A percentile compares a stretch with the other conserved stretches of the same genome.
phyloP scores from a whole-genome alignment of 306 rosid species.

The Glycyrrhiza uralensis region DNA sequence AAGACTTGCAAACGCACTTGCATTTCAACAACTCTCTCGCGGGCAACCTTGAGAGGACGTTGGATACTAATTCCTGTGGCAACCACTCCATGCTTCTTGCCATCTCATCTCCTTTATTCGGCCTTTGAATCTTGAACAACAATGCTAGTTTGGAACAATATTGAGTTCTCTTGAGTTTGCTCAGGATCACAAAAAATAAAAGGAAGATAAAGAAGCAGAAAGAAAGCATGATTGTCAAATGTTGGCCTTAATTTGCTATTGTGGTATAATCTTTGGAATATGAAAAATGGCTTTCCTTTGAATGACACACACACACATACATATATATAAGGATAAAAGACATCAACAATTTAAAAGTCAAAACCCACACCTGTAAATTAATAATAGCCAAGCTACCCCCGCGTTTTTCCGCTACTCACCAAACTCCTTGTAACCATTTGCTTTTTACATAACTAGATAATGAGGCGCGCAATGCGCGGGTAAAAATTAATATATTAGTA shows the following conservation, averaged over 20 bases:
- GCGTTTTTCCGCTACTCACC: too few relatives aligned
- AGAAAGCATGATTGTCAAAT: neutral
- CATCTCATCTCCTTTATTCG: neutral
- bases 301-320: too few relatives aligned
- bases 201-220: neutral
- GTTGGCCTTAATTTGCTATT: too few relatives aligned
- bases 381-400: too few relatives aligned
- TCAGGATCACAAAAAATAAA: neutral
- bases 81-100: neutral
- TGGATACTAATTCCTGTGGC: slow-evolving; percentile 18
- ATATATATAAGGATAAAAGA: too few relatives aligned
- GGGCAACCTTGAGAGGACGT: slow-evolving; percentile 19
- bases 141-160: neutral
- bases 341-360: too few relatives aligned
- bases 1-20: slow-evolving; percentile 12
- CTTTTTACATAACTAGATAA: too few relatives aligned
- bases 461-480: too few relatives aligned
- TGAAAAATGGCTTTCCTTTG: too few relatives aligned
- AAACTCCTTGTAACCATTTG: too few relatives aligned
- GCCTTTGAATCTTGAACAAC: neutral
- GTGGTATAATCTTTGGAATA: neutral
- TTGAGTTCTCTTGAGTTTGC: neutral
- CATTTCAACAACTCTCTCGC: neutral
- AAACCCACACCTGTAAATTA: too few relatives aligned
- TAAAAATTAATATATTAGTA: too few relatives aligned